Evolutionary conservation across 768 basidiomycete genomes (phyloP), one percentile per base, ranked within the genome.

Genomic region (Kwoniella bestiolae): DNA sequence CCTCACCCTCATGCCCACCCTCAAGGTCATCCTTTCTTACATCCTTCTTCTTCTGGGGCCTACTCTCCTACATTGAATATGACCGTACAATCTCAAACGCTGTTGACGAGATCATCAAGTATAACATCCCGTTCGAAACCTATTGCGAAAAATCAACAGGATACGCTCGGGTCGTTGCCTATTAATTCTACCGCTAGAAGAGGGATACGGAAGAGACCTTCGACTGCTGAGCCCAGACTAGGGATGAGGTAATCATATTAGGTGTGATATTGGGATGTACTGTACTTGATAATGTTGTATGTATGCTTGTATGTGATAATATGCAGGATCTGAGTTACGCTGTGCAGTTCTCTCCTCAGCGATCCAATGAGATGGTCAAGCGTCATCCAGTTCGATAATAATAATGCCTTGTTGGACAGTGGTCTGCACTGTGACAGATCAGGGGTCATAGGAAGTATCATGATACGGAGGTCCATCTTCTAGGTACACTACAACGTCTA

Each of bases 191-290:
- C 12, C 11, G n/a, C 47, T 8, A 52, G 56, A 38, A 57, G 35
- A 18, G 57, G 41, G 8, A 65, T 65, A 32, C 51, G 49, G 57
- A 65, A 65, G 29, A 58, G 63, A 53, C 63, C 63, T 23, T 65
- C 63, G 3, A 65, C 63, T 11, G 63, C 63, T 38, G 63, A 65
- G 21, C 63, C 63, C 12, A 65, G 63, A 35, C 28, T 65, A 21
- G 63, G 63, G 5, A 50, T 65, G 45, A 45, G 53, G 26, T 63
- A 47, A 38, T 18, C 38, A 41, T 41, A 9, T 41, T 41, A 18
- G 38, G 18, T 41, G 38, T 41, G 3, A 41, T 9, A n/a, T n/a
- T n/a, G n/a, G n/a, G n/a, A n/a, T n/a, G n/a, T n/a, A n/a, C n/a
- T n/a, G n/a, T n/a, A n/a, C n/a, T n/a, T n/a, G n/a, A n/a, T n/a